Percentiles rank a stretch among this genome's conserved stretches.
Conservation (phyloP, 2,329 filamentous ascomycete genomes). For the Fusarium clavum region DNA sequence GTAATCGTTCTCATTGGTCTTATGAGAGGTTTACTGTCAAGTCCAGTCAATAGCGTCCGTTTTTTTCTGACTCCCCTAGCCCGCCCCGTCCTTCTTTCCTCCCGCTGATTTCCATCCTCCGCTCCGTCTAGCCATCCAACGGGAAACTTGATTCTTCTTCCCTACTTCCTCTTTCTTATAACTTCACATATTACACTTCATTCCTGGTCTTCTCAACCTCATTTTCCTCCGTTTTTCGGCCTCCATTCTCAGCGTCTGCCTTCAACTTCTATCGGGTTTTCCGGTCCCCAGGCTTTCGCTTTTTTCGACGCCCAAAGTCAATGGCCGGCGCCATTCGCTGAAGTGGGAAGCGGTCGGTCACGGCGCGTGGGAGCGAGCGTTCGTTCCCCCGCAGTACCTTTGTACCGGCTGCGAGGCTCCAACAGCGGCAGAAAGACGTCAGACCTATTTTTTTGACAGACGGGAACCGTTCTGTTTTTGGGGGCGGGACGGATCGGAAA, state of each 20-base stretch:
- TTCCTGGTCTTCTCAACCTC: slow-evolving; percentile 18
- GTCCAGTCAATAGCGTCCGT: background rate
- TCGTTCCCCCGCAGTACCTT: slow-evolving; percentile 68
- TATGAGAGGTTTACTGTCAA: slow-evolving; percentile 5
- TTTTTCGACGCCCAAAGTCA: slow-evolving; percentile 53
- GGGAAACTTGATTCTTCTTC: slow-evolving; percentile 42
- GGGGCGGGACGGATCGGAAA: slow-evolving; percentile 21
- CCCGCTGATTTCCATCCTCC: slow-evolving; percentile 35
- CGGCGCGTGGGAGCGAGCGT: slow-evolving; percentile 64
- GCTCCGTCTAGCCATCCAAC: slow-evolving; percentile 35
- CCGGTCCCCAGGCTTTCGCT: slow-evolving; percentile 30
- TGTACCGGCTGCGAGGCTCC: slow-evolving; percentile 50
- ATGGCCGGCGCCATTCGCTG: slow-evolving; percentile 70
- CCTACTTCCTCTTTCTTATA: slow-evolving; percentile 29
- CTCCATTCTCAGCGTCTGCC: slow-evolving; percentile 17
- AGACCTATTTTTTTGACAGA: slow-evolving; percentile 10
- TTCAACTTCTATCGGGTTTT: slow-evolving; percentile 17
- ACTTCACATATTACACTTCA: slow-evolving; percentile 17
- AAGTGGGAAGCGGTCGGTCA: slow-evolving; percentile 64
- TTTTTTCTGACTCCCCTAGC: slow-evolving; percentile 8
- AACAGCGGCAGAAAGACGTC: slow-evolving; percentile 37
- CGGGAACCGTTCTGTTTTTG: slow-evolving; percentile 21
- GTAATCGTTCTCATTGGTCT: background rate
- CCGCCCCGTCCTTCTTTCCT: slow-evolving; percentile 27
- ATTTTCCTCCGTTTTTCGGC: slow-evolving; percentile 4